Evolutionary conservation across 495 filamentous ascomycete genomes (phyloP), one percentile per base, ranked within the genome.

Genomic region (Podospora bellae-mahoneyi): DNA sequence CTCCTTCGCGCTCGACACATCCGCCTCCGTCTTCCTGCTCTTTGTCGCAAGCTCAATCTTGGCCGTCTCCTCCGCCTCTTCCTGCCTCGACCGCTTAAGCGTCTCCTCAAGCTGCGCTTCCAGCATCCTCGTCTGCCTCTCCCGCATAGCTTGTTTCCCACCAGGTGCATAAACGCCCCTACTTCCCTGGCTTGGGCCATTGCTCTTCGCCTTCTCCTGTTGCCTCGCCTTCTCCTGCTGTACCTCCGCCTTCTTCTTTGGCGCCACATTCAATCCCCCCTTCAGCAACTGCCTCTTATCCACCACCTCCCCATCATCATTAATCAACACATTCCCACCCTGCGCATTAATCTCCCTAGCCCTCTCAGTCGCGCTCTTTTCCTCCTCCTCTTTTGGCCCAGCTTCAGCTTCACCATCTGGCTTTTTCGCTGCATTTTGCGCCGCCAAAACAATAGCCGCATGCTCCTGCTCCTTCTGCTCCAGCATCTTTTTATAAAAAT

Each of bases 231-330:
- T 72, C 56, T 78, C 76, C 71, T 79, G 72, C 59, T 76, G 69
- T 15, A 74, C 68, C 61, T 80, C 75, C 26, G 69, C 66, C 71
- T 79, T 80, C 73, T 81, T 81, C 71, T 88, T 90, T 7, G 88
- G 82, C 20, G 84, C 85, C 16, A 97, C 83, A 68, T 99, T 99
- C 55, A 99, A 80, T 57, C 95, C 95, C 13, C 94, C 94, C 60
- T 86, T 89, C 16, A 99, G 84, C 19, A 99, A 79, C 73, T 97
- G 91, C 23, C 94, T 86, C 82, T 97, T 97, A 74, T 99, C 95
- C 20, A 96, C 91, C 4, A 99, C 90, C 74, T 96, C 88, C 0
- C 96, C 95, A 60, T 98, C 95, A 69, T 98, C 95, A 72, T 97
- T 98, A 71, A 96, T 78, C 16, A 87, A 83, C 67, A 97, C 85